Percentiles rank a stretch among this genome's conserved stretches.
phyloP scores from a whole-genome alignment of 78 protist genomes.

The Ministeria vibrans region DNA sequence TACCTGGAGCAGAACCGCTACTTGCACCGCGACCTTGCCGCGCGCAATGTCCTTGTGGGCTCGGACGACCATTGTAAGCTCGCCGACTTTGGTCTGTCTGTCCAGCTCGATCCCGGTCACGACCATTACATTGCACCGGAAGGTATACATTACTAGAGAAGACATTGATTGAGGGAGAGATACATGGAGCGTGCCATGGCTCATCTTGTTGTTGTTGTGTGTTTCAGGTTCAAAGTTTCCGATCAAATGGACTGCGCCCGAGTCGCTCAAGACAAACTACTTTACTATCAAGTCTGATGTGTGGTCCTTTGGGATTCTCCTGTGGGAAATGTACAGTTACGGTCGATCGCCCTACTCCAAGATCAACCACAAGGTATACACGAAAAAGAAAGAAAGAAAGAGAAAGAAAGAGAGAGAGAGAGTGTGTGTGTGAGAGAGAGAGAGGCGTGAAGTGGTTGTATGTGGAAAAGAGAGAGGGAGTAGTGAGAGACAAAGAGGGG shows the following conservation, averaged over 20 bases:
- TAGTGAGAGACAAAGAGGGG: too few relatives aligned
- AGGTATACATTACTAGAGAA: too few relatives aligned
- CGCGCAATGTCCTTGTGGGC: slow-evolving; percentile 32
- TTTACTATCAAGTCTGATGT: slow-evolving; percentile 17
- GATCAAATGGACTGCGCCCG: slow-evolving; percentile 53
- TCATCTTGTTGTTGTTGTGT: too few relatives aligned
- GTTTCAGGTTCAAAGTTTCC: slow-evolving; percentile 58
- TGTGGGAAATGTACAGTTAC: slow-evolving; percentile 29
- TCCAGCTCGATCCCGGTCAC: slow-evolving; percentile 7
- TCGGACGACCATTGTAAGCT: slow-evolving; percentile 24
- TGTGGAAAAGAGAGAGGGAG: too few relatives aligned
- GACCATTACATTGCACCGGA: slow-evolving; percentile 32
- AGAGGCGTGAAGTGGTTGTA: too few relatives aligned
- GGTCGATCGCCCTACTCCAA: slow-evolving; percentile 41
- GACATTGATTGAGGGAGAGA: too few relatives aligned
- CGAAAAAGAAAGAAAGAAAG: too few relatives aligned
- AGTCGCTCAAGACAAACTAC: not conserved
- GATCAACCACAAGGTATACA: too few relatives aligned
- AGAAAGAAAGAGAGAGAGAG: too few relatives aligned
- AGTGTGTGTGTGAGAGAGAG: too few relatives aligned
- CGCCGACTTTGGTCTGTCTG: slow-evolving; percentile 42
- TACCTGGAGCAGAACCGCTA: slow-evolving; percentile 20
- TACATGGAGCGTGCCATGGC: too few relatives aligned
- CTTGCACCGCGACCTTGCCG: slow-evolving; percentile 38
- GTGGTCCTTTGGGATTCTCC: slow-evolving; percentile 10